These are phyloP conservation scores for Staphylotrichum tortipilum DNA, from an alignment of 495 filamentous ascomycete species.

Conservation along the genomic window DNA sequence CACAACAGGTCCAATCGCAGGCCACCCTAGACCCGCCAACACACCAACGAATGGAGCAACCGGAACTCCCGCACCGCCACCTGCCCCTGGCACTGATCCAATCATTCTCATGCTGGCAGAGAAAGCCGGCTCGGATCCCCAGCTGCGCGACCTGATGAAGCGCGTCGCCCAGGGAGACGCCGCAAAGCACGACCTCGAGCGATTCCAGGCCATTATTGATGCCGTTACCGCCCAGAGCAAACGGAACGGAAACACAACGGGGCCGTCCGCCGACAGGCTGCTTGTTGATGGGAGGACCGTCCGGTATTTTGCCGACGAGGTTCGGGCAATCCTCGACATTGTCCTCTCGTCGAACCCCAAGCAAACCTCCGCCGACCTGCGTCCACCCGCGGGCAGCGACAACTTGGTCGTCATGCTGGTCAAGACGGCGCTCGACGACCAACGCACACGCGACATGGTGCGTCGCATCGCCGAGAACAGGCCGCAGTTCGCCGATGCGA, in stretches of 20 bases:
- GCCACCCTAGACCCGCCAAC: too few species aligned
- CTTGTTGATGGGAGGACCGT: constrained; percentile 37
- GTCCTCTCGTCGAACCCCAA: constrained; percentile 37
- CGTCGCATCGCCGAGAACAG: constrained; percentile 34
- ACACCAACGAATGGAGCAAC: constrained; percentile 21
- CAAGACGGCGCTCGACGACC: constrained; percentile 36
- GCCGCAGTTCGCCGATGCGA: constrained; percentile 34
- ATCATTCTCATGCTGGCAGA: constrained; percentile 93
- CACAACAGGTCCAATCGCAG: background rate
- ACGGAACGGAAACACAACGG: constrained; percentile 31
- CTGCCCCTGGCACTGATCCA: constrained; percentile 60
- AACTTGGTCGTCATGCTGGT: constrained; percentile 36
- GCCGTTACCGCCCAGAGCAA: constrained; percentile 60
- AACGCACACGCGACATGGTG: constrained; percentile 29
- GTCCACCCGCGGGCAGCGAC: constrained; percentile 34
- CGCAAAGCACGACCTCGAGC: constrained; percentile 64
- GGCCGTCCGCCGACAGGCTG: constrained; percentile 36
- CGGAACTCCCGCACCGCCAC: constrained; percentile 19
- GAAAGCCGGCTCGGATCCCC: constrained; percentile 72
- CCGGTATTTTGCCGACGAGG: constrained; percentile 42
- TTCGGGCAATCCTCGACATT: constrained; percentile 39
- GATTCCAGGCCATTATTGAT: constrained; percentile 90
- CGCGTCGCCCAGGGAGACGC: constrained; percentile 86
- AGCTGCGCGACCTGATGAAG: constrained; percentile 93
- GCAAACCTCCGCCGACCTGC: constrained; percentile 33